Base-by-base conservation (phyloP, 1,139 yeast species). In the Lodderomyces theae region DNA sequence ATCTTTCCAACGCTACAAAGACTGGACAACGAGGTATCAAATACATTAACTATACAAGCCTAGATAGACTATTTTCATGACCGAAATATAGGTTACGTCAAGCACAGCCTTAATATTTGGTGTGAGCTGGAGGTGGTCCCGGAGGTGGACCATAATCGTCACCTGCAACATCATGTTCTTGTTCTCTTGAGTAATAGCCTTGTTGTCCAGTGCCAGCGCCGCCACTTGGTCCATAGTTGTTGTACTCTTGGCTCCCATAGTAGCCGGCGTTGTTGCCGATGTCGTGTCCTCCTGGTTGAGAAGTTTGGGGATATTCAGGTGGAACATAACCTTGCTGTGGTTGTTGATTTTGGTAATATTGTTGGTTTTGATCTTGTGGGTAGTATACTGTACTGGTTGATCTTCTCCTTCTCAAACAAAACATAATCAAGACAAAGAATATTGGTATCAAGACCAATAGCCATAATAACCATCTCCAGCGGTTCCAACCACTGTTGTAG, bases 401-500 rank as follows among this genome's bases (percentile, higher is more conserved):
- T 37, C 43, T 36, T 39, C 45, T 45, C 13, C 42, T 16, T 37
- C 46, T 45, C 9, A 35, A 11, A 25, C 38, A 38, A n/a, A 34
- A 36, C 15, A 42, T n/a, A 8, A 40, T 18, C 15, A 45, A n/a
- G 10, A 42, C 18, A n/a, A 42, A 12, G 8, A 45, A 15, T 4
- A 45, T 19, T 17, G 46, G 48, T 8, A 45, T 38, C 10, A 42
- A 35, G 1, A 45, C 16, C 5, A 45, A 16, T n/a, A 45, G 36
- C 48, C 48, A 45, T 16, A 43, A 34, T 15, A 43, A 38, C 48
- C 48, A 45, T 33, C 46, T 38, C 29, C 37, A 39, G 18, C 35
- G 33, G 34, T 34, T 35, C 48, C 48, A 45, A 5, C 28, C 26
- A 17, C 39, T 31, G 23, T 40, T 38, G 21, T 42, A 26, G 21